Evolutionary conservation across 345 rosid genomes (phyloP), one percentile per base, ranked within the genome.

Genomic region (Pseudoturritis turrita): DNA sequence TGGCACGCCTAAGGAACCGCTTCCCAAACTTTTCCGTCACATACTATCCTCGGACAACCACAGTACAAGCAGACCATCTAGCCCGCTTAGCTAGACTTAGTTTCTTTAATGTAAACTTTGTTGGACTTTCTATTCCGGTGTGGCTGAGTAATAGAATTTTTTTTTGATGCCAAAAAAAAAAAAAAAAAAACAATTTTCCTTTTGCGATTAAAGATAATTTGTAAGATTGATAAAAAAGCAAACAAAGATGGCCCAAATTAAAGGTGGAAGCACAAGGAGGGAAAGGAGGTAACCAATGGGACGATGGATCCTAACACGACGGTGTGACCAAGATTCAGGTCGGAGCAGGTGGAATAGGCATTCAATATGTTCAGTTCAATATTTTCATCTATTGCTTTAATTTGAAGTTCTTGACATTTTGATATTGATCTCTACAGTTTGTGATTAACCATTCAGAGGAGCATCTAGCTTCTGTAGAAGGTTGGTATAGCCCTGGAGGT

Each of bases 381-480:
- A n/a, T n/a, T n/a, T n/a, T n/a, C n/a, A n/a, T 23, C 2, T 23
- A 23, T 23, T 23, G 25, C 25, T 23, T 23, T 2, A 23, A 3
- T 23, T 23, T 3, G 1, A 14, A 47, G 31, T 35, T 25, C 1
- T 18, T 43, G 43, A 72, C 64, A 29, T 11, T 5, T 58, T 62
- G 21, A 44, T 62, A 11, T 44, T 1, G 61, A 52, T 56, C 22
- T 44, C 0, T 22, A 12, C 33, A 68, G 78, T 75, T 75, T 67
- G 69, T 66, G 40, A 75, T 75, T 10, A 62, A 36, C 29, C 65
- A 70, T 57, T 72, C 80, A 5, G 76, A 71, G 45, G 80, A 77
- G 47, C 36, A 62, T 23, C 51, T 70, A 13, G 39, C 70, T 25
- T 70, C 66, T 12, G 71, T 70, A 8, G 28, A 62, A 46, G 76